Evolutionary conservation across 1,139 yeast genomes (phyloP), one percentile per base, ranked within the genome.

Genomic region (Ogataea hybrid): DNA sequence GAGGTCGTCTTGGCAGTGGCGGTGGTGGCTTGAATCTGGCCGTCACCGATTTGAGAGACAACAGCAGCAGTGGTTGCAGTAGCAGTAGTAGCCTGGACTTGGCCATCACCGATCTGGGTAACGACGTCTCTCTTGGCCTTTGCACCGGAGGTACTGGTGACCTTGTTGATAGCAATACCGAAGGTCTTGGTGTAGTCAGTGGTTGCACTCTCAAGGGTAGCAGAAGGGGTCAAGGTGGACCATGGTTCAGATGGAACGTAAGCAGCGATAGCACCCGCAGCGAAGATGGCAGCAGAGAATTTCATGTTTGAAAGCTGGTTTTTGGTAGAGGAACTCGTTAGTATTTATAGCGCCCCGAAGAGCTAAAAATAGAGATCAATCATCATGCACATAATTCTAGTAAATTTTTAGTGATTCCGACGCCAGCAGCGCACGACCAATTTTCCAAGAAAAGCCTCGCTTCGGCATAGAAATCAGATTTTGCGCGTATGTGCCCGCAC

Each of bases 231-330:
- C 64, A 82, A 71, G 42, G 88, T 79, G 28, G 87, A 70, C 79
- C 86, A 81, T 56, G 90, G 83, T 53, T 79, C 84, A 46, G 85
- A 62, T 62, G 88, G 83, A 64, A 79, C 75, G 62, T 74, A 70
- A 57, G 87, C 81, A 59, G 90, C 78, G 61, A 79, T 46, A 47
- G 83, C 70, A 35, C 73, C 53, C 42, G 77, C 67, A 40, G 75
- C 70, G 43, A 80, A 58, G 50, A 37, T 20, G 12, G 41, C 36
- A 22, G 33, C 25, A 18, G 41, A 28, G 36, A 32, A 32, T 28
- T 37, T 37, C 41, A 37, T 37, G 31, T 6, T 21, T 29, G 32
- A 64, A 54, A 43, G 64, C 27, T 23, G 47, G 37, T 58, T 59
- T 48, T 55, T 53, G 18, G 14, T 18, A n/a, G 32, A 29, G 14